Conservation (phyloP, 768 basidiomycete genomes). For the Crepidotus variabilis region DNA sequence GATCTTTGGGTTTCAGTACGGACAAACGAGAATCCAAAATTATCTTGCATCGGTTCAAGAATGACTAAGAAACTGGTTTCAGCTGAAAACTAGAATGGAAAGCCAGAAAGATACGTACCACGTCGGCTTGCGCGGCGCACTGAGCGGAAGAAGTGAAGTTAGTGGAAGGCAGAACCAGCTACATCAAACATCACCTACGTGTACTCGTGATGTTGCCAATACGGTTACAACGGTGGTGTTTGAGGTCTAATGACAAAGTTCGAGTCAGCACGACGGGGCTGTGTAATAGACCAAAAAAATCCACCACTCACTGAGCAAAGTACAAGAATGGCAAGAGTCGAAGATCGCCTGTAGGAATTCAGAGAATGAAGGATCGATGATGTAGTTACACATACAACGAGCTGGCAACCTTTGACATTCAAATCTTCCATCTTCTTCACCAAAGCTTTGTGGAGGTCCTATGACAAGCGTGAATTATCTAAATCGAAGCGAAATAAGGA, state of each 20-base stretch:
- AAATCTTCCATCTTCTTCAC: background rate
- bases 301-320: slow-evolving; percentile 10
- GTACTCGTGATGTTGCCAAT: slow-evolving; percentile 5
- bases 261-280: background rate
- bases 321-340: slow-evolving; percentile 12
- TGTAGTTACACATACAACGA: slow-evolving; percentile 1
- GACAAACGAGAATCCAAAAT: background rate
- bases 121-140: background rate
- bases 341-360: slow-evolving; percentile 3
- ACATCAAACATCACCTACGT: slow-evolving; percentile 1
- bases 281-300: background rate
- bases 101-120: background rate
- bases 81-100: background rate
- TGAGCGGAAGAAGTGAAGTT: background rate
- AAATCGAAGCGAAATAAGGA: background rate
- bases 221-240: slow-evolving; percentile 12
- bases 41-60: background rate
- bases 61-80: background rate
- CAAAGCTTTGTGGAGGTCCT: background rate
- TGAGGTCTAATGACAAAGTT: slow-evolving; percentile 5
- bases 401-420: slow-evolving; percentile 6
- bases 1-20: background rate
- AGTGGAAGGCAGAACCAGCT: no score
- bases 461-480: background rate
- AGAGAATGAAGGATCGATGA: background rate